A percentile compares a stretch with the other conserved stretches of the same genome.
These are phyloP conservation scores for Cladophialophora carrionii DNA, from an alignment of 2,329 filamentous ascomycete species.

Conservation along the genomic window DNA sequence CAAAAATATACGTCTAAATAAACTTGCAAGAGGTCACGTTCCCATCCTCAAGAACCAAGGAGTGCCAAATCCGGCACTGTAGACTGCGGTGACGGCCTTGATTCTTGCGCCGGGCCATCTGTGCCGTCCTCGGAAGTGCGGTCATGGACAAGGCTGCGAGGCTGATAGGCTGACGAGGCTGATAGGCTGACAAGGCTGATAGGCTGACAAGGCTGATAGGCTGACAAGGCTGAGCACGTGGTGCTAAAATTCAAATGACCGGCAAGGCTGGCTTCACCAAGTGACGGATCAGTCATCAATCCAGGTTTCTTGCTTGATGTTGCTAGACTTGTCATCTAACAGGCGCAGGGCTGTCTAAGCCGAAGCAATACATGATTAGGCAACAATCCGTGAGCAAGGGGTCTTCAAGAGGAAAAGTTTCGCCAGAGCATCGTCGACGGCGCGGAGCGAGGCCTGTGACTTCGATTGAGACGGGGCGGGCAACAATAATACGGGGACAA, in stretches of 20 bases:
- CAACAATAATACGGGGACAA: not conserved
- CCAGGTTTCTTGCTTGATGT: not conserved
- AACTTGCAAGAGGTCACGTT: not conserved
- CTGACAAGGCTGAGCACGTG: constrained; percentile 2
- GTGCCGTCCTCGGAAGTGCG: not conserved
- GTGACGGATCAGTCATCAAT: not conserved
- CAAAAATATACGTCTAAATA: not conserved
- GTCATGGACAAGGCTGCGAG: not conserved
- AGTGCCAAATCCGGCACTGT: not conserved
- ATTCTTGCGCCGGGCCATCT: not conserved
- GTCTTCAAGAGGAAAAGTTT: too few relatives aligned
- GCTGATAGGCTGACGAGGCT: not conserved
- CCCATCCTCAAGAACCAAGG: not conserved
- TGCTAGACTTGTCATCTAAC: not conserved
- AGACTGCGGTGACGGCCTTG: not conserved
- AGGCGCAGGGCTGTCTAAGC: not conserved
- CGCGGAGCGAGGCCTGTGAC: not conserved
- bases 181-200: not conserved
- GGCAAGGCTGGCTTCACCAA: not conserved
- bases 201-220: too few relatives aligned
- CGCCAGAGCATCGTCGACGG: not conserved
- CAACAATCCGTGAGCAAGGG: not conserved
- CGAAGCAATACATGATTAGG: not conserved
- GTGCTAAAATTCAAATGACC: constrained; percentile 2
- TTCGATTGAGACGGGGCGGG: not conserved